phyloP scores from a whole-genome alignment of 768 basidiomycete species.

The Coprinellus aureogranulatus region DNA sequence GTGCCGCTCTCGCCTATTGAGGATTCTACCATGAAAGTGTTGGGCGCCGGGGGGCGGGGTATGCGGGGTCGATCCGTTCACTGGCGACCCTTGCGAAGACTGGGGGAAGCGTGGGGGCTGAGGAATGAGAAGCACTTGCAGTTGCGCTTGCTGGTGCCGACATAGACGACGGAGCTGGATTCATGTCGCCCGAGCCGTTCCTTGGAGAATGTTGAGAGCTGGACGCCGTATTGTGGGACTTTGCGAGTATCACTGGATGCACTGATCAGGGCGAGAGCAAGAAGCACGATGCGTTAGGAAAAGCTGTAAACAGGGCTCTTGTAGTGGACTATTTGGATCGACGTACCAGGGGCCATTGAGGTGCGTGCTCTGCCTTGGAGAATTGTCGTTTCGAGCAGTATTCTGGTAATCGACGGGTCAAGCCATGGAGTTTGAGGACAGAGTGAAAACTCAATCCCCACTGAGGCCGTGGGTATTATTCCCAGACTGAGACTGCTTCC shows the following conservation, averaged over 20 bases:
- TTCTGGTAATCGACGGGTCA: slow-evolving; percentile 15
- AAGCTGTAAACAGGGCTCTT: slow-evolving; percentile 2
- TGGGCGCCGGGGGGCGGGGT: slow-evolving; percentile 3
- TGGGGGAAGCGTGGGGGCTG: background rate
- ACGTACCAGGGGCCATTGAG: background rate
- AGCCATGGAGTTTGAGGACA: slow-evolving; percentile 26
- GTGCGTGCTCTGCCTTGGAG: background rate
- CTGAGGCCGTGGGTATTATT: no score
- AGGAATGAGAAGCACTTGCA: background rate
- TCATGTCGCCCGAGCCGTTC: slow-evolving; percentile 4
- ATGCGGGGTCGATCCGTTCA: background rate
- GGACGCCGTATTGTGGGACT: background rate
- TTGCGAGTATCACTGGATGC: slow-evolving; percentile 8
- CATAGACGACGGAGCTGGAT: background rate
- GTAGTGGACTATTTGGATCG: background rate
- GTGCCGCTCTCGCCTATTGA: no score
- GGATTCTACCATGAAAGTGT: no score
- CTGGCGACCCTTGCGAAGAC: slow-evolving; percentile 1
- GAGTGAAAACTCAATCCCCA: slow-evolving; percentile 14
- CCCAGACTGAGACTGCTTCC: slow-evolving; percentile 32
- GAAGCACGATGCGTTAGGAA: slow-evolving; percentile 1
- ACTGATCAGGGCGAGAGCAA: slow-evolving; percentile 12
- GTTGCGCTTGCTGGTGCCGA: slow-evolving; percentile 4
- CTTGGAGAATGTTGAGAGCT: background rate
- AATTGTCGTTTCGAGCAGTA: background rate